Evolutionary conservation across 352 stramenopile genomes (phyloP), one percentile per base, ranked within the genome.

Genomic region (Phytophthora quininea): DNA sequence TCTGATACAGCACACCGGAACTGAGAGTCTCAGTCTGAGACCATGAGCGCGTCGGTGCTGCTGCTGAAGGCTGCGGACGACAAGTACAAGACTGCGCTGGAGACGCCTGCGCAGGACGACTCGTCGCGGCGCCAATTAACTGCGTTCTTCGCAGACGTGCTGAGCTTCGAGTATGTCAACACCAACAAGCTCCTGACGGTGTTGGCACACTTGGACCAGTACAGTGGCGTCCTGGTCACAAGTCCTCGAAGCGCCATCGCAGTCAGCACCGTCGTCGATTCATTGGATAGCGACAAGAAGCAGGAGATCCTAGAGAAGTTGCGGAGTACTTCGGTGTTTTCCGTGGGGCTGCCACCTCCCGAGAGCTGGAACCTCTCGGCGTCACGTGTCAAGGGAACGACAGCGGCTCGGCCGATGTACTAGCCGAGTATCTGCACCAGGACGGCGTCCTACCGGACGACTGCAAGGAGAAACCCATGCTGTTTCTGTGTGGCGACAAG

Each of bases 401-500:
- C 42, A 82, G 76, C 32, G 88, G 88, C 33, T 95, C 88, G 12
- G 88, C 84, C 1, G 84, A 93, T 15, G 55, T 76, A 27, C 71
- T 95, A 51, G 56, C 77, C 12, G 67, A 76, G 47, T 82, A 80
- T 35, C 64, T 92, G 54, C 67, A 82, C 15, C 53, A 80, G 4
- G 52, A 80, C 19, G 78, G 74, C 31, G 54, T 69, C 8, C 62
- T 93, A 2, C 76, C 85, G 9, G 50, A 11, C 0, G 62, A 67
- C 15, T 74, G 61, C 33, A 66, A 64, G 31, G 68, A 67, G 7
- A 89, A 87, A n/a, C 84, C 84, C 0, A 80, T 80, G 64, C 47
- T 93, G 51, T 95, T 95, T 68, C 45, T 93, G 2, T 93, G 85
- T 45, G 88, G 88, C 4, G 79, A 95, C 51, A 95, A 92, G 60